Conservation (phyloP, 805 yeast genomes). For the Diddensiella transvaalensis region DNA sequence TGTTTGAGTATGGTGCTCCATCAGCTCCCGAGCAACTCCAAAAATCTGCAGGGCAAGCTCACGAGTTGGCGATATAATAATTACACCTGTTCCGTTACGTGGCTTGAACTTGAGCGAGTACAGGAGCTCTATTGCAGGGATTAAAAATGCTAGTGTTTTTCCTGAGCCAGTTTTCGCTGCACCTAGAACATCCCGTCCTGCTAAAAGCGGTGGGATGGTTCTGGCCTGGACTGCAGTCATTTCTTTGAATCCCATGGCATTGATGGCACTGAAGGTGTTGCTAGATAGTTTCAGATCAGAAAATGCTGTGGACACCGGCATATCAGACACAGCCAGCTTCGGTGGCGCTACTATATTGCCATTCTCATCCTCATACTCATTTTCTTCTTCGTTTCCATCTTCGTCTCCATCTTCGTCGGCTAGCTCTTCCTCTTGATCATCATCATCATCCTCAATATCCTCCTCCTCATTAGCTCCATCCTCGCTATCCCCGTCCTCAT, state of each 20-base stretch:
- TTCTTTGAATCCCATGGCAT: conserved; percentile 81
- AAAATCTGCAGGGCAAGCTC: conserved; percentile 96
- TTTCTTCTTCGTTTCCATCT: conserved; percentile 31
- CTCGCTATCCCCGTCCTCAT: conserved; percentile 24
- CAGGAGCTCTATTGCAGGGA: conserved; percentile 92
- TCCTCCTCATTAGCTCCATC: conserved; percentile 25
- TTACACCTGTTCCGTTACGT: conserved; percentile 96
- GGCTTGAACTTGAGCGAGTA: conserved; percentile 92
- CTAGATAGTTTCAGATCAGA: conserved; percentile 64
- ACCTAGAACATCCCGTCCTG: conserved; percentile 96
- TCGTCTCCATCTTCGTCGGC: conserved; percentile 28
- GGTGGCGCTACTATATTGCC: conserved; percentile 10
- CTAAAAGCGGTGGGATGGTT: conserved; percentile 93
- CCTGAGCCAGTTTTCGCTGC: conserved; percentile 99
- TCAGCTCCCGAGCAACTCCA: conserved; percentile 93
- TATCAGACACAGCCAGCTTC: conserved; percentile 16
- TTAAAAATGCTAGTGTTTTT: conserved; percentile 89
- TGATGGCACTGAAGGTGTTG: conserved; percentile 77
- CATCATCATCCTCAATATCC: conserved; percentile 21
- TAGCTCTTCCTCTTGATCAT: conserved; percentile 26
- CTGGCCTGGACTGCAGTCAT: conserved; percentile 96
- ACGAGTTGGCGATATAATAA: conserved; percentile 94
- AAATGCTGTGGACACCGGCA: conserved; percentile 35
- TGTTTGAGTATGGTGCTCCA: conserved; percentile 89
- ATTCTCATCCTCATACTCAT: conserved; percentile 22